These are phyloP conservation scores for Leishmania lainsoni DNA, from an alignment of 208 protist genomes.

Conservation along the genomic window DNA sequence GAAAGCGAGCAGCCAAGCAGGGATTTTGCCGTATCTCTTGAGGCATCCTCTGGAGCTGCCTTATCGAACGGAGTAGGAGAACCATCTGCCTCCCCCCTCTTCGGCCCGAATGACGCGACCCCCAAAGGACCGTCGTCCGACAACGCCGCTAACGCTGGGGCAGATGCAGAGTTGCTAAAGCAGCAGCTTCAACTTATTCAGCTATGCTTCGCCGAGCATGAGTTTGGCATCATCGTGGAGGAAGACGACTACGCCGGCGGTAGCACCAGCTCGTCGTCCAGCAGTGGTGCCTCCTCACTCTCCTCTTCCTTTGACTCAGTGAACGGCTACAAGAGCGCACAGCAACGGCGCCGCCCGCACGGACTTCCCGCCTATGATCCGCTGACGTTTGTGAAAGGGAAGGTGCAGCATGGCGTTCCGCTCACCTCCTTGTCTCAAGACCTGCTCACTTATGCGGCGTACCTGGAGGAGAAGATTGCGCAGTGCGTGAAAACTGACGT, in stretches of 20 bases:
- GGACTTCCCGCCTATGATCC: slow-evolving; percentile 53
- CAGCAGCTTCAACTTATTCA: slow-evolving; percentile 83
- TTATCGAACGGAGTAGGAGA: not conserved
- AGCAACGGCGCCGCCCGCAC: not conserved
- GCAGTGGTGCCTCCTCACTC: slow-evolving; percentile 8
- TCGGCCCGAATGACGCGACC: not conserved
- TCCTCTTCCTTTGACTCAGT: not conserved
- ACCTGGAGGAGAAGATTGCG: slow-evolving; percentile 63
- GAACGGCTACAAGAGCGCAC: not conserved
- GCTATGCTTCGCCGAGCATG: slow-evolving; percentile 85
- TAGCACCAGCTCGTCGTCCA: slow-evolving; percentile 5
- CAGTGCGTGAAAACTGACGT: slow-evolving; percentile 81
- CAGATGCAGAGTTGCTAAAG: slow-evolving; percentile 31
- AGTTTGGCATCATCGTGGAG: slow-evolving; percentile 78
- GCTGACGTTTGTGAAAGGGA: slow-evolving; percentile 66
- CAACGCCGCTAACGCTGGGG: not conserved
- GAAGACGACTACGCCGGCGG: slow-evolving; percentile 10
- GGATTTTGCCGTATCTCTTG: not conserved
- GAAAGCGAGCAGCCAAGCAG: not conserved
- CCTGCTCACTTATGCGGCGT: slow-evolving; percentile 57
- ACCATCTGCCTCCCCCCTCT: not conserved
- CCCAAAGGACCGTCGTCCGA: not conserved
- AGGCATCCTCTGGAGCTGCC: not conserved
- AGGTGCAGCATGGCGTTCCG: slow-evolving; percentile 73
- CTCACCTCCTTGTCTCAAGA: slow-evolving; percentile 67